These are phyloP conservation scores for Gossypium bickii DNA, from an alignment of 345 rosid genomes.

Conservation along the genomic window DNA sequence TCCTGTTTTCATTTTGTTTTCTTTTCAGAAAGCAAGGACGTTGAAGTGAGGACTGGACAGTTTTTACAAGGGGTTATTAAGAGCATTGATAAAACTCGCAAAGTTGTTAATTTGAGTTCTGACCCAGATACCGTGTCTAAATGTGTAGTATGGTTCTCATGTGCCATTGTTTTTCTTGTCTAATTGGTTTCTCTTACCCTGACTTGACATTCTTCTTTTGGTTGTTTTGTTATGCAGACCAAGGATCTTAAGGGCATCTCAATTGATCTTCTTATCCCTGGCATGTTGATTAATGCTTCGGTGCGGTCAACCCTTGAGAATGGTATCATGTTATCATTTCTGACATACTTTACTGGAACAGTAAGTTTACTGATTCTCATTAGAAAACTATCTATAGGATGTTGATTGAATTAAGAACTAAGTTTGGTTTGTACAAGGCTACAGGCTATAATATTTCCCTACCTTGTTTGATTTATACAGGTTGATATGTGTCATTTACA, in stretches of 20 bases:
- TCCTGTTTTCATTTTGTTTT: not conserved
- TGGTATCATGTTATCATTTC: constrained; percentile 84
- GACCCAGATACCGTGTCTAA: constrained; percentile 68
- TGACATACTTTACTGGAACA: constrained; percentile 89
- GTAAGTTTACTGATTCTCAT: constrained; percentile 44
- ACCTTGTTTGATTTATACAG: constrained; percentile 34
- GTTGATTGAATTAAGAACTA: not conserved
- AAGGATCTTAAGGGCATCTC: constrained; percentile 86
- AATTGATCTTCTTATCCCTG: constrained; percentile 90
- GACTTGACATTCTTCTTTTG: constrained; percentile 9
- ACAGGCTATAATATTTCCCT: not conserved
- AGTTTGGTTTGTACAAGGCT: not conserved
- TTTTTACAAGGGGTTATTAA: constrained; percentile 76
- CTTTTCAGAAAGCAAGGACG: constrained; percentile 36
- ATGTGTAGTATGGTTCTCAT: constrained; percentile 53
- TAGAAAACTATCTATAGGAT: not conserved
- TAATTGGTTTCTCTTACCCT: constrained; percentile 1
- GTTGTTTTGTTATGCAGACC: constrained; percentile 45
- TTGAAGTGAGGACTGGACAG: constrained; percentile 54
- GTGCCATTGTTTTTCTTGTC: not conserved
- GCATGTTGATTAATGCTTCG: constrained; percentile 89
- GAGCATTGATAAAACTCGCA: constrained; percentile 66
- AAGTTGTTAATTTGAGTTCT: constrained; percentile 64
- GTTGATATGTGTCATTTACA: constrained; percentile 83
- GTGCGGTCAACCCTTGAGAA: constrained; percentile 85